These are phyloP conservation scores for Diospyros kaki DNA, from an alignment of 148 eudicot genomes.

Conservation along the genomic window DNA sequence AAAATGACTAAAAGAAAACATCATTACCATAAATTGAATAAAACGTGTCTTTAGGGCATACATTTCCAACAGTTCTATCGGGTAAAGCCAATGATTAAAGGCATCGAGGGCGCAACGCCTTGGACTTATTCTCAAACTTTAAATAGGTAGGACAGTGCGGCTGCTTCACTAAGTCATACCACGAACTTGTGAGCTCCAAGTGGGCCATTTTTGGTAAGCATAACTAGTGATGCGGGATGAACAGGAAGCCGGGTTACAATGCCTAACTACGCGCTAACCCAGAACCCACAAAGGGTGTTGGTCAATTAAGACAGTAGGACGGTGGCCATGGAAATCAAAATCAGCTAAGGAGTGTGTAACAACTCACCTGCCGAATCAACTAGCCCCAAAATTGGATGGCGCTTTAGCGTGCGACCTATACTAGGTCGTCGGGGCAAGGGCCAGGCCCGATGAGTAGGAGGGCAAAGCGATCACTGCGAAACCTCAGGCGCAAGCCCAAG, in stretches of 20 bases:
- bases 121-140: no score
- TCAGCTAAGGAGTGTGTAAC: background rate
- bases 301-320: background rate
- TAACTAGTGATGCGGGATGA: background rate
- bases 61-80: no score
- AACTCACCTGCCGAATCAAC: slow-evolving; percentile 45
- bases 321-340: background rate
- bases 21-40: no score
- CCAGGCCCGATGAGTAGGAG: slow-evolving; percentile 33
- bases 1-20: no score
- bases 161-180: background rate
- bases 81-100: background rate
- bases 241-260: background rate
- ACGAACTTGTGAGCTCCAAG: background rate
- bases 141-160: background rate
- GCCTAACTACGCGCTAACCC: slow-evolving; percentile 1
- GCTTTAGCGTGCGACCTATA: slow-evolving; percentile 52
- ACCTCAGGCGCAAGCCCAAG: slow-evolving; percentile 29
- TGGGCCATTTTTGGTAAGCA: background rate
- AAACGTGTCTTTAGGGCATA: no score
- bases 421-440: slow-evolving; percentile 34
- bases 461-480: slow-evolving; percentile 22
- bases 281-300: background rate
- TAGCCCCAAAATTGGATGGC: slow-evolving; percentile 58
- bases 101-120: no score